Evolutionary conservation across 169 alveolate genomes (phyloP), one percentile per base, ranked within the genome.

Genomic region (Plasmodium cynomolgi): DNA sequence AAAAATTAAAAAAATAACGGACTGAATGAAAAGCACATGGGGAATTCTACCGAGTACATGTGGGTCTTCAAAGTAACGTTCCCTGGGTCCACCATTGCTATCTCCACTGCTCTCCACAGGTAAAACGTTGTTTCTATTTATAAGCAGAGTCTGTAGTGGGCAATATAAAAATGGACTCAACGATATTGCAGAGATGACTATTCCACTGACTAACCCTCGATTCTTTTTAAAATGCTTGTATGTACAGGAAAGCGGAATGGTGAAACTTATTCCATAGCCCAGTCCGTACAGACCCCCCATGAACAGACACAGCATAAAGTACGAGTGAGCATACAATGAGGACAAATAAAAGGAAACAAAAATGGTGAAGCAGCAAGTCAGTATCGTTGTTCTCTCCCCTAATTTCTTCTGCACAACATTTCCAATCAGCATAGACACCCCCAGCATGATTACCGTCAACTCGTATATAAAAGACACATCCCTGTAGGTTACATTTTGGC

Each of bases 121-220:
- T 23, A 47, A 17, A 6, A 86, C 44, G 56, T 86, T 86, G 20
- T 77, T 75, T 56, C 47, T 86, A 56, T 86, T 86, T 31, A 86
- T 86, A 8, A 77, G 26, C 17, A 86, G 13, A 8, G 93, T 86
- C 68, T 86, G 93, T 44, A 86, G 44, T 33, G 93, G 93, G n/a
- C 93, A 86, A 33, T 86, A 86, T 23, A 86, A 54, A 33, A 91
- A 91, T 33, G 95, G 95, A 20, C 95, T 80, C 77, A 91, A 73
- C 8, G 95, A 82, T 8, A 83, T 91, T 11, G 92, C 95, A 3
- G 95, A 71, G 75, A 91, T 91, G 34, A 91, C 91, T 33, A 91
- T 80, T 0, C 95, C 95, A 74, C 92, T 83, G 4, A 91, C 81
- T 15, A 91, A 56, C 1, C 95, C 95, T n/a, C 95, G 41, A 39